Evolutionary conservation across 75 land plant genomes (phyloP).

Genomic region (Cupressus sempervirens): DNA sequence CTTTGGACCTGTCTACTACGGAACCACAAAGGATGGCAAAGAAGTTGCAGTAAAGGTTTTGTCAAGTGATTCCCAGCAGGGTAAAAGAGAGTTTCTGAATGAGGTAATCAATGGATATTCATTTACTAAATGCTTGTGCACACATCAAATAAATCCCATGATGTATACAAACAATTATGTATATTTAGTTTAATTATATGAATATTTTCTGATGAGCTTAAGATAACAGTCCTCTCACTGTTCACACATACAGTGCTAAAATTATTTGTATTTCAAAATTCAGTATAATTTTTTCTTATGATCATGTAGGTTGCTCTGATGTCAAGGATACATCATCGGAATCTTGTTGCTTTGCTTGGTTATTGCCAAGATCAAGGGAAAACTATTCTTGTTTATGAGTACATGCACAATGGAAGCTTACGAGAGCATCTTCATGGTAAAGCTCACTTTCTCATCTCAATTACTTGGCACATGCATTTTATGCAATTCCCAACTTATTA

Average conservation of each 20-base stretch:
- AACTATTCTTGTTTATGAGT: conserved; percentile 75
- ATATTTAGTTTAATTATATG: neutral
- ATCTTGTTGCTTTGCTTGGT: conserved; percentile 77
- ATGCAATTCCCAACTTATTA: neutral
- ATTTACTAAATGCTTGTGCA: neutral
- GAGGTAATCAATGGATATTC: conserved; percentile 48
- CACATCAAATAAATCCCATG: neutral
- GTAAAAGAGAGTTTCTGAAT: conserved; percentile 67
- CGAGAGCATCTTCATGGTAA: conserved; percentile 86
- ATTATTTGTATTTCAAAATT: neutral
- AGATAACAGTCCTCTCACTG: no score
- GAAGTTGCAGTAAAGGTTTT: conserved; percentile 87
- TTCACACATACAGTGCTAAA: neutral
- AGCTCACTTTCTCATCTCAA: neutral
- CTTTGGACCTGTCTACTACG: conserved; percentile 83
- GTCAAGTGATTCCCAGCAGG: conserved; percentile 64
- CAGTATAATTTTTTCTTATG: neutral
- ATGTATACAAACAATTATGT: neutral
- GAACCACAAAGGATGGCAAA: conserved; percentile 56
- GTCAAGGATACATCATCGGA: conserved; percentile 89
- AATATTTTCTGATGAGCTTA: neutral
- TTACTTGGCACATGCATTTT: neutral
- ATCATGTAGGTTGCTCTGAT: conserved; percentile 67
- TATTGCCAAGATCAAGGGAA: conserved; percentile 62
- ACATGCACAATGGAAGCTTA: conserved; percentile 80